Evolutionary conservation across 2,329 filamentous ascomycete genomes (phyloP), one percentile per base, ranked within the genome.

Genomic region (Colletotrichum filicis): DNA sequence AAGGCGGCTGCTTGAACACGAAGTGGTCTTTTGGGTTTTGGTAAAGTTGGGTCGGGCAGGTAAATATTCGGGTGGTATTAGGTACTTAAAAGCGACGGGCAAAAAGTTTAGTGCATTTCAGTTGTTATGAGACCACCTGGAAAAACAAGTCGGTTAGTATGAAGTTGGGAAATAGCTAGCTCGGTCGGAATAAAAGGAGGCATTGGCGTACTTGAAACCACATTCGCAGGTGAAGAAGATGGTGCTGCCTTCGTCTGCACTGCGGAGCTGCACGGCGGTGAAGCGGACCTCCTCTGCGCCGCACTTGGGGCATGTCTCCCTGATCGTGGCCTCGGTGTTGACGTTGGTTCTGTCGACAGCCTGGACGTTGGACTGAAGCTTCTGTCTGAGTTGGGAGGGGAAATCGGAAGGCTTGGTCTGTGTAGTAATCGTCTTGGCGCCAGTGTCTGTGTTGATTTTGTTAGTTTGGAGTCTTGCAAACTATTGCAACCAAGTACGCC

Each of bases 231-330:
- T 92, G 84, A 95, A 98, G 79, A 98, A 97, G 67, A 98, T 91
- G 0, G 96, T 98, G 76, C 93, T 94, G 74, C 97, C 97, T 90
- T 98, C 96, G 82, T 99, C 97, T 67, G 96, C 97, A 86, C 95
- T 92, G 77, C 96, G 92, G 78, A 98, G 85, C 82, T 99, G 97
- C 74, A 95, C 91, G 3, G 93, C 93, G 62, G 94, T 93, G 82
- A 92, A 98, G 77, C 92, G 93, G 82, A 98, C 95, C 80, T 97
- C 92, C 66, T 91, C 92, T 66, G 91, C 87, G 19, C 93, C 94
- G 82, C 97, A 98, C 79, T 95, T 92, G 58, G 92, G 90, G 81
- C 97, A 98, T 57, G 88, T 91, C 81, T 93, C 88, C 73, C 89
- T 85, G 77, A 89, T 93, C 56, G 80, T 87, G 63, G 92, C 93